Evolutionary conservation across 2,329 filamentous ascomycete genomes (phyloP), one percentile per base, ranked within the genome.

Genomic region (Sporothrix protearum): DNA sequence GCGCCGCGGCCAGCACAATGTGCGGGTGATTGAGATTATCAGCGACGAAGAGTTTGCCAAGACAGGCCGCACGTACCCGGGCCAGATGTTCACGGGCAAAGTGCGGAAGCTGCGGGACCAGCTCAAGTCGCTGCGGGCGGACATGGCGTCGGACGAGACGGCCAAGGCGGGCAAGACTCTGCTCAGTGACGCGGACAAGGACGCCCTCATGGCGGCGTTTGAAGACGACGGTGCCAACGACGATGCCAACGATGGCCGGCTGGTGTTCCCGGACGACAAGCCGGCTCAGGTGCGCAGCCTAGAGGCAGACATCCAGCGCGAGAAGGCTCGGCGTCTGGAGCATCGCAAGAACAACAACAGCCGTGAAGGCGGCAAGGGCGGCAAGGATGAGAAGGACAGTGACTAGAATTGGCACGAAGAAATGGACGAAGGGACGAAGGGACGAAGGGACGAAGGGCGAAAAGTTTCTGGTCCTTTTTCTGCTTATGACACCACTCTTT

Each of bases 1-100:
- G 69, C 86, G 89, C 74, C 87, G 85, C 77, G 88, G 88, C 75
- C 90, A 89, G 81, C 85, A 89, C 79, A 88, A 89, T 73, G 79
- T 91, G 61, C 85, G 87, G 61, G 84, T 90, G 74, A 82, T 91
- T 68, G 82, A 89, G 79, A 82, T 91, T 73, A 81, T 91, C 39
- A 81, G 80, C 73, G 86, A 91, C 76, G 81, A 86, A 63, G 84
- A 84, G 72, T 89, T 85, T 83, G 76, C 79, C 55, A 76, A 75
- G 4, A 84, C 81, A 71, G 87, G 87, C 36, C 71, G 81, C 73
- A 80, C 79, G 22, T 89, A 89, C 77, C 83, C 85, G 0, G 87
- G 87, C 59, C 81, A 88, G 79, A 82, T 84, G 0, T 81, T 76
- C 75, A 86, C 82, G 8, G 87, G 87, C 67, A 74, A 78, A 33